Conservation (phyloP, 2,329 filamentous ascomycete genomes). For the Pyrenophora seminiperda region DNA sequence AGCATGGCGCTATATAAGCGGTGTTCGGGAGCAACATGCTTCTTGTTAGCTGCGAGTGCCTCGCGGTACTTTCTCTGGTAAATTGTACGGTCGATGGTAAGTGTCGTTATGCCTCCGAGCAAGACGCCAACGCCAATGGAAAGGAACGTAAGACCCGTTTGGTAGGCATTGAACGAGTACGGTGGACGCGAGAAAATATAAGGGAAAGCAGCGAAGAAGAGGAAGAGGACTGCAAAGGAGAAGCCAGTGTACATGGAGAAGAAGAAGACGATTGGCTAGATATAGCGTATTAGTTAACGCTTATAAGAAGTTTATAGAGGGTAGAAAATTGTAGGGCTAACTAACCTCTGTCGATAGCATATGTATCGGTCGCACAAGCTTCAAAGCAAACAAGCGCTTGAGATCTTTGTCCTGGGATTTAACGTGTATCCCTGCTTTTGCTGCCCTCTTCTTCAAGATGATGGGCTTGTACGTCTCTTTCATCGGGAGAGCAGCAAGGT, state of each 20-base stretch:
- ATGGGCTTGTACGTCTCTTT: constrained; percentile 62
- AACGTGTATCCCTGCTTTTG: constrained; percentile 19
- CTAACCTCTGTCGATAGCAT: constrained; percentile 47
- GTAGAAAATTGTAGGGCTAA: not conserved
- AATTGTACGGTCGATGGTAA: constrained; percentile 45
- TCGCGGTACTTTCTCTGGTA: constrained; percentile 44
- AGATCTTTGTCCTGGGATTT: constrained; percentile 7
- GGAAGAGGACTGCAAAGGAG: constrained; percentile 44
- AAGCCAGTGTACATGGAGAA: constrained; percentile 45
- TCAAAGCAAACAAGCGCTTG: constrained; percentile 44
- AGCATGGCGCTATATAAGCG: constrained; percentile 65
- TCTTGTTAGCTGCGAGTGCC: constrained; percentile 32
- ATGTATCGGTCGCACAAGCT: constrained; percentile 58
- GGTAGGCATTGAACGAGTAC: constrained; percentile 37
- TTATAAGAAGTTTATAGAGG: not conserved
- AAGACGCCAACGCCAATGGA: constrained; percentile 42
- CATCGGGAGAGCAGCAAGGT: constrained; percentile 50
- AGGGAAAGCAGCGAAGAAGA: constrained; percentile 45
- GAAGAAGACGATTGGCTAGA: constrained; percentile 42
- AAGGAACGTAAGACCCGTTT: constrained; percentile 43
- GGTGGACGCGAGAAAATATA: constrained; percentile 39
- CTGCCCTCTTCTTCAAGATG: constrained; percentile 50
- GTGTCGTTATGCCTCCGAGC: constrained; percentile 32
- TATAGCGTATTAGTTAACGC: not conserved
- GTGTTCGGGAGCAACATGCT: constrained; percentile 58